Base-by-base conservation (phyloP, 1,284 basidiomycete genomes). In the Apiotrichum domesticum region DNA sequence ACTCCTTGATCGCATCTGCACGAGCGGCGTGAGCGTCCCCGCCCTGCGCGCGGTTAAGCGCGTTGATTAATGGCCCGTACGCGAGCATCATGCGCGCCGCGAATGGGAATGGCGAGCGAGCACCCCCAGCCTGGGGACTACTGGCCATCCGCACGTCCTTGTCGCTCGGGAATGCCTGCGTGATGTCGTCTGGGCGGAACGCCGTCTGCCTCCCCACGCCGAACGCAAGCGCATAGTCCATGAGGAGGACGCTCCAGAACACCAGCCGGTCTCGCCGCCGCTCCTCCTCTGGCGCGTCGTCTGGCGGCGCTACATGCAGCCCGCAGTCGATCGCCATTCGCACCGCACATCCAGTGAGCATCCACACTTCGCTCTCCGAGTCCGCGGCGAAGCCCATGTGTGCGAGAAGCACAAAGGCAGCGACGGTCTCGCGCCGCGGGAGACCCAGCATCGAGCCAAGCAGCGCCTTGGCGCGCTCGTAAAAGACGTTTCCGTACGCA, bases 291-390 rank as follows among this genome's bases (percentile, higher is more conserved):
- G 51, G 45, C 10, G 47, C 43, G 11, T 60, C 55, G 4, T 50
- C 34, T 6, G 52, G 52, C 42, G 54, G 50, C 41, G 46, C 34
- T 33, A 66, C 46, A 43, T 71, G 66, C 9, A 69, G 49, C 1
- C 66, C 69, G 3, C 63, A 50, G 47, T 71, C 69, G 11, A 69
- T 62, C 3, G 61, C 49, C 64, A 71, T 66, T 44, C 67, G 58
- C 3, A 69, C 67, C 2, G 69, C 67, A 48, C 65, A 59, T 2
- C 69, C 66, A 0, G 62, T 66, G 41, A 67, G 60, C 63, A 69
- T 68, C 67, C 65, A 68, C 45, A 62, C 60, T 49, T 71, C 67
- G n/a, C 62, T 56, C 51, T 70, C 67, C 14, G 60, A 65, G 51
- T 70, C 69, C 55, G 43, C 35, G n/a, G 58, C 66, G 44, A 71